Evolutionary conservation across 306 rosid species (phyloP).

Genomic region (Rubus parviflorus): DNA sequence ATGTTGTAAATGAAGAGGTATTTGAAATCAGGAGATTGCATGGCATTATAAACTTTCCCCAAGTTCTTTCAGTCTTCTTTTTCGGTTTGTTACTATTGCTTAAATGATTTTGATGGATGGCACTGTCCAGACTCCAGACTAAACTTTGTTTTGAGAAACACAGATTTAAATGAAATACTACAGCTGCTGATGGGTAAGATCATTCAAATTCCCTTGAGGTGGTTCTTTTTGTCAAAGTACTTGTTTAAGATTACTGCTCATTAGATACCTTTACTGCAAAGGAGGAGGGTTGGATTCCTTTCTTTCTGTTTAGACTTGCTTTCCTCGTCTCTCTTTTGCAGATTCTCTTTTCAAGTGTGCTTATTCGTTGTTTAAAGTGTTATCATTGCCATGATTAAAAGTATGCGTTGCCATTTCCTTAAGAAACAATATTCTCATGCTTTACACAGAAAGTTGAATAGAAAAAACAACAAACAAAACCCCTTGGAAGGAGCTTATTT

Average conservation of each 20-base stretch:
- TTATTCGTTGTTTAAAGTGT: background rate
- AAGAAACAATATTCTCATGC: background rate
- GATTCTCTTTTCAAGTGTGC: background rate
- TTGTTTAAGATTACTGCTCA: background rate
- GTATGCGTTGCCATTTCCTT: background rate
- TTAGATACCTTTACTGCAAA: background rate
- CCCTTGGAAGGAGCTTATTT: background rate
- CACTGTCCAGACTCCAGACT: too few relatives aligned
- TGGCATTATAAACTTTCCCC: background rate
- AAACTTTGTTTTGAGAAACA: too few relatives aligned
- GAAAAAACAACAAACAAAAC: background rate
- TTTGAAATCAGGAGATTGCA: background rate
- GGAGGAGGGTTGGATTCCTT: background rate
- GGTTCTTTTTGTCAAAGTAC: background rate
- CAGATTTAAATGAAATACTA: background rate
- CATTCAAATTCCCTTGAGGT: background rate
- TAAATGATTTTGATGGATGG: too few relatives aligned
- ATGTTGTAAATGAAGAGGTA: background rate
- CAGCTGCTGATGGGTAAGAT: background rate
- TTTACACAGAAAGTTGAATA: background rate
- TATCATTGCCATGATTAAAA: background rate
- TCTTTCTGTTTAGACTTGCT: background rate
- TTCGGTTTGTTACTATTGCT: background rate
- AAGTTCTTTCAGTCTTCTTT: background rate
- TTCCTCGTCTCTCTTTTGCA: background rate